phyloP scores from a whole-genome alignment of 768 basidiomycete species.

The Boletus edulis region DNA sequence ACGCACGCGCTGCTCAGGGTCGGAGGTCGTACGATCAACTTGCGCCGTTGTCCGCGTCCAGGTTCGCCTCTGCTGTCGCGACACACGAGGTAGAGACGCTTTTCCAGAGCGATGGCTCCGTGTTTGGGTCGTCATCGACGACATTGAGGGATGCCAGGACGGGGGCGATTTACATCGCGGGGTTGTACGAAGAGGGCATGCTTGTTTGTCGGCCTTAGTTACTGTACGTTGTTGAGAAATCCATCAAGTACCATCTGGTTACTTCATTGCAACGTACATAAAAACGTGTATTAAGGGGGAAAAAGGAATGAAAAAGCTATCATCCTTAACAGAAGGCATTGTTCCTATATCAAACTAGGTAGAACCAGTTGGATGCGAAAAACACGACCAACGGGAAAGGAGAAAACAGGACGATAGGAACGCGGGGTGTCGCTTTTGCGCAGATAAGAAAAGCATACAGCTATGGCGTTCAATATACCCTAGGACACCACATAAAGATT shows the following conservation, averaged over 20 bases:
- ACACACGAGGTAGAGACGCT: constrained; percentile 53
- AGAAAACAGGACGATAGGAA: background rate
- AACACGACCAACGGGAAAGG: background rate
- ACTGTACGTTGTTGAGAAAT: background rate
- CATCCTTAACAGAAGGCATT: background rate
- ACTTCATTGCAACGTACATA: constrained; percentile 11
- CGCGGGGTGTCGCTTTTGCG: constrained; percentile 19
- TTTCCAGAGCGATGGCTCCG: constrained; percentile 73
- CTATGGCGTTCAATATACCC: constrained; percentile 19
- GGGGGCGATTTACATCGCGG: constrained; percentile 51
- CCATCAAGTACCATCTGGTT: background rate
- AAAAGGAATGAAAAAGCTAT: background rate
- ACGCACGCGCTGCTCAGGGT: too few species aligned
- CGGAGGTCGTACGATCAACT: constrained; percentile 34
- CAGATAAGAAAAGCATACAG: constrained; percentile 11
- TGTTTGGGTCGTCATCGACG: constrained; percentile 54
- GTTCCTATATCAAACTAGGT: constrained; percentile 3
- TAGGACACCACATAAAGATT: constrained; percentile 15
- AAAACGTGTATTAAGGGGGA: background rate
- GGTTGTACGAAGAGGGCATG: constrained; percentile 57
- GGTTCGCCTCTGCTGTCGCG: constrained; percentile 35
- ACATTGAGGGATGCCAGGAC: constrained; percentile 49
- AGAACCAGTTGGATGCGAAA: background rate
- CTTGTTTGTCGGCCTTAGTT: constrained; percentile 44
- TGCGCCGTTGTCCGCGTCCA: constrained; percentile 48